Evolutionary conservation across 805 yeast species (phyloP).

Genomic region (Komagataella populi): DNA sequence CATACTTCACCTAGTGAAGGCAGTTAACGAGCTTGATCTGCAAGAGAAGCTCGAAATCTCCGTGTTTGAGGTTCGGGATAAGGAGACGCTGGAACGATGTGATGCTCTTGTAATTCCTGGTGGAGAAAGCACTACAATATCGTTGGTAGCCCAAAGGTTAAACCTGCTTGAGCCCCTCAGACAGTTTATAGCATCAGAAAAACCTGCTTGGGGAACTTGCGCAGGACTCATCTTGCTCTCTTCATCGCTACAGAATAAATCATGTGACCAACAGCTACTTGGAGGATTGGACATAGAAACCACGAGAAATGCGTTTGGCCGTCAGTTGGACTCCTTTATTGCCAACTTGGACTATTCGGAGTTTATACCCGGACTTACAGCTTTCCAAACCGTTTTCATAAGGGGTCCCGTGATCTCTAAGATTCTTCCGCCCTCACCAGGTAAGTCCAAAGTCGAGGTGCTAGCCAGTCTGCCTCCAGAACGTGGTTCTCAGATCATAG

Average conservation of each 20-base stretch:
- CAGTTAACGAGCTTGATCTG: conserved; percentile 9
- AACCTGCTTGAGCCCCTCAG: conserved; percentile 41
- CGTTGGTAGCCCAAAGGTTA: conserved; percentile 55
- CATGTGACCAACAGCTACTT: conserved; percentile 37
- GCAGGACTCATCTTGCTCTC: conserved; percentile 69
- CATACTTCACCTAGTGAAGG: conserved; percentile 28
- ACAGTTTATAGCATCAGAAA: conserved; percentile 31
- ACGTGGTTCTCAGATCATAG: conserved; percentile 37
- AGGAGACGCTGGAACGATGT: conserved; percentile 32
- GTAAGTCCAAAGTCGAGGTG: conserved; percentile 21
- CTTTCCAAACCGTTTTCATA: conserved; percentile 44
- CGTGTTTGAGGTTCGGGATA: conserved; percentile 35
- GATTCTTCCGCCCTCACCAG: neutral
- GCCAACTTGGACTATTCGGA: conserved; percentile 25
- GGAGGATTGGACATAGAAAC: conserved; percentile 57
- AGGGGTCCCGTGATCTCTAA: conserved; percentile 57
- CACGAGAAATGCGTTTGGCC: conserved; percentile 64
- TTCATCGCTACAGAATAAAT: conserved; percentile 35
- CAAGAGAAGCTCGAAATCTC: conserved; percentile 13
- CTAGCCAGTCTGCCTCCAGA: conserved; percentile 23
- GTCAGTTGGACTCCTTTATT: conserved; percentile 59
- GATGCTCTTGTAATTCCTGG: conserved; percentile 50
- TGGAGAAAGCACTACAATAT: conserved; percentile 60
- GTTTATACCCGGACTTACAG: conserved; percentile 12
- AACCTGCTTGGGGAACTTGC: conserved; percentile 77